Base-by-base conservation (phyloP, 768 basidiomycete species). In the Boletus pseudo-olivaceus region DNA sequence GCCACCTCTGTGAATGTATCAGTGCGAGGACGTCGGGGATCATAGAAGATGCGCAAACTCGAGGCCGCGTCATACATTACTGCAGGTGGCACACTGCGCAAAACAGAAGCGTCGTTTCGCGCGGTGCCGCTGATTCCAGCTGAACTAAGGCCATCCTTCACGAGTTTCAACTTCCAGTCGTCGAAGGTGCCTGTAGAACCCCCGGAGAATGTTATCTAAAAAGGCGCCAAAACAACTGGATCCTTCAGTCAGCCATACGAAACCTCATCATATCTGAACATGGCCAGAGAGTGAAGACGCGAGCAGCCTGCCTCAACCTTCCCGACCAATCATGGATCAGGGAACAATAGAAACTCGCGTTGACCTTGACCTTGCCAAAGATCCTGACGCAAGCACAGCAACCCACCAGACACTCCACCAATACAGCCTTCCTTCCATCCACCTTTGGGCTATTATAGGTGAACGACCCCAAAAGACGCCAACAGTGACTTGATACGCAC, bases 161-260 rank as follows among this genome's bases (percentile, higher is more conserved):
- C 77, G 26, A 78, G 64, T 7, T 67, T 57, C 3, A 81, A 69
- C 62, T 93, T 86, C 84, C 88, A 93, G 32, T 72, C 67, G 51
- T 86, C 82, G 42, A 91, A 83, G 23, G 26, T 68, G 78, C n/a
- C 59, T 57, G 64, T 84, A 88, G 67, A 94, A 94, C 34, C 68
- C 69, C 19, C 72, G 67, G 47, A 88, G 64, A 35, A 80, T 70
- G 23, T 74, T 65, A 1, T 75, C 73, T 1, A 75, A 61, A 66
- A 87, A 93, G 3, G 82, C 82, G 15, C 81, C 84, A 60, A 94
- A 84, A 67, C 87, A 93, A 51, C 91, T 94, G 56, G 26, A 54
- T 57, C 45, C 30, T 53, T 60, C 53, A 55, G 52, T 63, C 52
- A 64, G 57, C 23, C 32, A 51, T 42, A 45, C n/a, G 20, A 47